A percentile compares a stretch with the other conserved stretches of the same genome.
These are phyloP conservation scores for Exserohilum turcica DNA, from an alignment of 2,329 filamentous ascomycete species.

Conservation along the genomic window DNA sequence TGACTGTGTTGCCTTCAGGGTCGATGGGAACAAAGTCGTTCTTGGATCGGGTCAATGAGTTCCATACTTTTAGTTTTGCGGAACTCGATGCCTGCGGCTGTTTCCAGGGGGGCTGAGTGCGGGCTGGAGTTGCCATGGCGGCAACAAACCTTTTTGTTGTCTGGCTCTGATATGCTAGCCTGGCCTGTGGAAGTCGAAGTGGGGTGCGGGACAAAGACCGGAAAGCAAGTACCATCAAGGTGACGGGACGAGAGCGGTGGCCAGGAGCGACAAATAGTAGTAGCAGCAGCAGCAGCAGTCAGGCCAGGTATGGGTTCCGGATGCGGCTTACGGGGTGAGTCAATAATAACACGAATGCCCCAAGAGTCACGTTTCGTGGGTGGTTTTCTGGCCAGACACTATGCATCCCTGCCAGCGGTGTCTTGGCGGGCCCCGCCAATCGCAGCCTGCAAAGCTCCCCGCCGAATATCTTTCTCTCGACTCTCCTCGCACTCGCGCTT, in stretches of 20 bases:
- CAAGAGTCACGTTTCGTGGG: conserved; percentile 17
- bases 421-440: conserved; percentile 39
- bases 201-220: conserved; percentile 34
- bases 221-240: conserved; percentile 43
- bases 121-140: conserved; percentile 43
- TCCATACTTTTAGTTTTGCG: conserved; percentile 73
- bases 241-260: conserved; percentile 12
- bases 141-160: conserved; percentile 15
- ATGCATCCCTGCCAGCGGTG: conserved; percentile 20
- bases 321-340: conserved; percentile 28
- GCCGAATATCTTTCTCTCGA: conserved; percentile 25
- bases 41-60: conserved; percentile 76
- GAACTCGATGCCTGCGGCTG: conserved; percentile 50
- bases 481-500: no score
- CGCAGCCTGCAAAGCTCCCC: conserved; percentile 30
- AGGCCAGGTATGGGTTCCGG: conserved; percentile 20
- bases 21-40: conserved; percentile 76
- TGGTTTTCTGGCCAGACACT: conserved; percentile 5
- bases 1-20: conserved; percentile 68
- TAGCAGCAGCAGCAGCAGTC: conserved; percentile 8
- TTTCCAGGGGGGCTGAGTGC: conserved; percentile 49
- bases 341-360: conserved; percentile 18
- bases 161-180: conserved; percentile 6
- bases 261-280: conserved; percentile 24
- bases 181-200: conserved; percentile 23